A percentile compares a stretch with the other conserved stretches of the same genome.
These are phyloP conservation scores for Protomyces inundatus DNA, from an alignment of 1,139 yeast genomes.

Conservation along the genomic window DNA sequence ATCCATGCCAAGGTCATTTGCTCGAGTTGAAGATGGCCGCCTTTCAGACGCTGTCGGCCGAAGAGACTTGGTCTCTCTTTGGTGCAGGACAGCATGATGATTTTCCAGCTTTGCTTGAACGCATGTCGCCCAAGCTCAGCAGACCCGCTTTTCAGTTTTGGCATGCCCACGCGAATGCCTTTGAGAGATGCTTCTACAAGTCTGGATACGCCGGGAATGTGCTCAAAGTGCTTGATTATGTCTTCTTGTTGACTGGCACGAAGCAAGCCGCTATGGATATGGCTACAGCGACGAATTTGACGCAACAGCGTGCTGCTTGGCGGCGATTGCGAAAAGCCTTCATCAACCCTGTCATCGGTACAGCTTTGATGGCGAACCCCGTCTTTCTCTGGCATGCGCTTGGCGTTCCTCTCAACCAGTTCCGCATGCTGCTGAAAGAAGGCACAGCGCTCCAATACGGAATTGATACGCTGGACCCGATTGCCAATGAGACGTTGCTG, in stretches of 20 bases:
- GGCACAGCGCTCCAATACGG: constrained; percentile 62
- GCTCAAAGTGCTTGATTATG: constrained; percentile 56
- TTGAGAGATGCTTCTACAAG: constrained; percentile 52
- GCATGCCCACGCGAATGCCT: constrained; percentile 61
- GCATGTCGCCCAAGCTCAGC: constrained; percentile 64
- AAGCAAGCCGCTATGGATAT: constrained; percentile 50
- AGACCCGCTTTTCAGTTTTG: constrained; percentile 79
- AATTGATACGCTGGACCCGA: constrained; percentile 72
- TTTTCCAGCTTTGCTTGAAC: constrained; percentile 48
- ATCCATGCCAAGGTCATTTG: constrained; percentile 76
- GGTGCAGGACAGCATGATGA: constrained; percentile 65
- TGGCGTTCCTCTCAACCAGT: constrained; percentile 82
- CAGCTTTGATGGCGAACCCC: constrained; percentile 69
- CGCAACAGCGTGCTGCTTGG: constrained; percentile 64
- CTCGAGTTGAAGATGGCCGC: constrained; percentile 73
- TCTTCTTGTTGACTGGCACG: constrained; percentile 57
- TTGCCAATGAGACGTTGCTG: constrained; percentile 57
- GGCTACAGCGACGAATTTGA: constrained; percentile 54
- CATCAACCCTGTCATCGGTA: constrained; percentile 64
- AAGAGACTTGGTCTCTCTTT: constrained; percentile 66
- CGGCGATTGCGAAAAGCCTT: constrained; percentile 59
- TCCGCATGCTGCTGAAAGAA: constrained; percentile 59
- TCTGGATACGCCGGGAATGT: constrained; percentile 90
- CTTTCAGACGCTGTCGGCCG: constrained; percentile 53
- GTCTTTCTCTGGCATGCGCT: constrained; percentile 79